A percentile compares a stretch with the other conserved stretches of the same genome.
These are phyloP conservation scores for Beauveria varroae DNA, from an alignment of 2,329 filamentous ascomycete species.

Conservation along the genomic window DNA sequence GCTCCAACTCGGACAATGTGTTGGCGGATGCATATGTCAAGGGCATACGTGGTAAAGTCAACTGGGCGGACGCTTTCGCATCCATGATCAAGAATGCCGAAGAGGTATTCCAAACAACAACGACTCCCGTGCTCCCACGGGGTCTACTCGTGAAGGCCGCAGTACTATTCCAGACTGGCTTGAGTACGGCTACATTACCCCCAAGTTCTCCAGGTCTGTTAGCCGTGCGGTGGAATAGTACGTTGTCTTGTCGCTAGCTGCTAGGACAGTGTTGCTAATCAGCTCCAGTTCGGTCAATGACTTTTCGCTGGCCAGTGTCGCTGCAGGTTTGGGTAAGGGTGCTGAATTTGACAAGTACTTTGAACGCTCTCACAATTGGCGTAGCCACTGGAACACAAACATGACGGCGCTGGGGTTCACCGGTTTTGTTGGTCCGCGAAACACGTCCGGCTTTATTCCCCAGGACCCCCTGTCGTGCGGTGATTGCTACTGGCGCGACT, in stretches of 20 bases:
- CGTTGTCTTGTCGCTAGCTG: constrained; percentile 13
- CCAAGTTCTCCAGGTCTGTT: constrained; percentile 51
- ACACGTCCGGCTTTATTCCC: constrained; percentile 40
- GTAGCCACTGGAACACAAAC: constrained; percentile 61
- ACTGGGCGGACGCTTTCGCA: constrained; percentile 56
- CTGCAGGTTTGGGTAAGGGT: constrained; percentile 44
- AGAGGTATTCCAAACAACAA: constrained; percentile 48
- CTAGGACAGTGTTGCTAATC: not conserved
- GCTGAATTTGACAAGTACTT: constrained; percentile 52
- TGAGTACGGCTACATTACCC: constrained; percentile 56
- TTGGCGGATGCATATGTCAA: constrained; percentile 67
- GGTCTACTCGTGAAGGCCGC: constrained; percentile 59
- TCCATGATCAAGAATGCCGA: constrained; percentile 64
- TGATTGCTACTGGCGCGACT: constrained; percentile 59
- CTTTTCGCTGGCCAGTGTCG: constrained; percentile 59
- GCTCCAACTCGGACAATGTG: constrained; percentile 64
- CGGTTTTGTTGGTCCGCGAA: constrained; percentile 59
- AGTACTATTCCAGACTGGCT: constrained; percentile 65
- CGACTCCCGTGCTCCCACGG: constrained; percentile 48
- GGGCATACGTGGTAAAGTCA: constrained; percentile 51
- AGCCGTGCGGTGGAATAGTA: constrained; percentile 59
- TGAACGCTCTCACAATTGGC: constrained; percentile 58
- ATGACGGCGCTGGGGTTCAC: constrained; percentile 51
- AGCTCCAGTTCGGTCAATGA: constrained; percentile 50
- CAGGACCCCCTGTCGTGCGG: constrained; percentile 53